Evolutionary conservation across 148 eudicot species (phyloP).

Genomic region (Diospyros lotus): DNA sequence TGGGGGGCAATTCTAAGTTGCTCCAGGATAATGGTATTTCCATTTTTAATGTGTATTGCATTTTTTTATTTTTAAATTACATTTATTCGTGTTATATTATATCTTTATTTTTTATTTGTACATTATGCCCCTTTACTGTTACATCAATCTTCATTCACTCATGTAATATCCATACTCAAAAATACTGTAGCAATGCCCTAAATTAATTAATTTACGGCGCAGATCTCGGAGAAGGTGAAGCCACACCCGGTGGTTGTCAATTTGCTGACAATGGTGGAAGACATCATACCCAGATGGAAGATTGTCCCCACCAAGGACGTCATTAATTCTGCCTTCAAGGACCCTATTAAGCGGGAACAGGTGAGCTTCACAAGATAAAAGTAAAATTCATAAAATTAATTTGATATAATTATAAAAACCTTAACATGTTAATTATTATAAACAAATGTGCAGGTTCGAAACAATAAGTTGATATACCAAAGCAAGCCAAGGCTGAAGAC

Average conservation of each 20-base stretch:
- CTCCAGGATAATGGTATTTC: no score
- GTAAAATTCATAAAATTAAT: no score
- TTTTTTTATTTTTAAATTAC: no score
- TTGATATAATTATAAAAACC: background rate
- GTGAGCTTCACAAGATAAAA: conserved; percentile 18
- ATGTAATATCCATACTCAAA: no score
- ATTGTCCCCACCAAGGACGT: conserved; percentile 94
- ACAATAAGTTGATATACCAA: conserved; percentile 84
- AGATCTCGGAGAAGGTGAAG: conserved; percentile 99
- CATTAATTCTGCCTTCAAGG: conserved; percentile 87
- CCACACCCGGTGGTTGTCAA: conserved; percentile 87
- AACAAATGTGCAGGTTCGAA: conserved; percentile 47
- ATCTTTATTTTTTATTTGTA: no score
- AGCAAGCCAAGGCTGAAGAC: conserved; percentile 92
- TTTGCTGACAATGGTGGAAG: conserved; percentile 75
- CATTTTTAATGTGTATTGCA: no score
- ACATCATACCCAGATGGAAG: conserved; percentile 96
- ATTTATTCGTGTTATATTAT: no score
- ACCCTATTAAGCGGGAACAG: conserved; percentile 87
- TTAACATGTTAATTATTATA: no score
- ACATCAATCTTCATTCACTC: no score
- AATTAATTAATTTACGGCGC: background rate
- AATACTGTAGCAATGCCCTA: no score
- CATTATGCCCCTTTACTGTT: no score
- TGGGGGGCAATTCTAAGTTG: no score